These are phyloP conservation scores for Claviceps sp. DNA, from an alignment of 2,329 filamentous ascomycete species.

Conservation along the genomic window DNA sequence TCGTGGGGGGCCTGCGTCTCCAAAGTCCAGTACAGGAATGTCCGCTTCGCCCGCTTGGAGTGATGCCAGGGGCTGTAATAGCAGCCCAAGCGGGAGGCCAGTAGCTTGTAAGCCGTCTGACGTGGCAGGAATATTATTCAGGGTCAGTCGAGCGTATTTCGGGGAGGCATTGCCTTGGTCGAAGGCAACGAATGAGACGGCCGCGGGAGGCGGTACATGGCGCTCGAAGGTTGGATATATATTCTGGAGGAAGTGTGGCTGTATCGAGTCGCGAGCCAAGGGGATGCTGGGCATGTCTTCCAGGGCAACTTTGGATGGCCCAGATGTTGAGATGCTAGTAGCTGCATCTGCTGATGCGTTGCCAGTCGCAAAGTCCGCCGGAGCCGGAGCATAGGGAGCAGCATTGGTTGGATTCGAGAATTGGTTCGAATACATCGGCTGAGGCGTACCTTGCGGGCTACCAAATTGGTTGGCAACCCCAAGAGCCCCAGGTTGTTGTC, in stretches of 20 bases:
- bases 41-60: constrained; percentile 73
- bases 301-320: constrained; percentile 54
- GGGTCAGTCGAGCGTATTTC: constrained; percentile 78
- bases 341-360: constrained; percentile 15
- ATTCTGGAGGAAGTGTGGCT: constrained; percentile 74
- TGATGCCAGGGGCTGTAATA: constrained; percentile 77
- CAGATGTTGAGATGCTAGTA: constrained; percentile 20
- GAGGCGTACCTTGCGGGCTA: constrained; percentile 29
- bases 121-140: constrained; percentile 84
- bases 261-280: constrained; percentile 64
- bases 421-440: constrained; percentile 30
- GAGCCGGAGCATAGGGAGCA: constrained; percentile 23
- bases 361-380: constrained; percentile 14
- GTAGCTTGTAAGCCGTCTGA: constrained; percentile 69
- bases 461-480: constrained; percentile 31
- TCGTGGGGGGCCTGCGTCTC: constrained; percentile 75
- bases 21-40: constrained; percentile 90
- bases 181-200: constrained; percentile 79
- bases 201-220: constrained; percentile 78
- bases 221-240: constrained; percentile 93
- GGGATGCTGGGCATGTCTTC: constrained; percentile 91
- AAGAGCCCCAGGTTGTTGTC: constrained; percentile 12
- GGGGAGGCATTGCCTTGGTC: constrained; percentile 96
- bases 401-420: constrained; percentile 45
- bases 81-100: constrained; percentile 70